phyloP scores from a whole-genome alignment of 352 stramenopile species.

The Phytophthora nicotianae region DNA sequence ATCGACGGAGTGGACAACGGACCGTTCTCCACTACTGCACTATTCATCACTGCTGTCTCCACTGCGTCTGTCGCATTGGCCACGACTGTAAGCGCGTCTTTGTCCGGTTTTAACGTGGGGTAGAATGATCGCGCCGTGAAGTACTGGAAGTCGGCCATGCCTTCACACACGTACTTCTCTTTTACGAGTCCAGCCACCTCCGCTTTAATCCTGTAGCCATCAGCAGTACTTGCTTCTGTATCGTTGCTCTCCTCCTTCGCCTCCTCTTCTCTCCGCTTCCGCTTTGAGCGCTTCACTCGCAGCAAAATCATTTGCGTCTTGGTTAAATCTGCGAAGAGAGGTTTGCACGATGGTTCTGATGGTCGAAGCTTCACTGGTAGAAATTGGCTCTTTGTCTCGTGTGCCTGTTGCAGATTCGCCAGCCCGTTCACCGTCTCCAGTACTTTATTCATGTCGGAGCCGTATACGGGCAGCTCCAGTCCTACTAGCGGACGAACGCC shows the following conservation, averaged over 20 bases:
- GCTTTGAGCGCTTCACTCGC: conserved; percentile 48
- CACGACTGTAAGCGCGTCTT: conserved; percentile 34
- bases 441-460: conserved; percentile 46
- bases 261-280: conserved; percentile 27
- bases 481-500: conserved; percentile 57
- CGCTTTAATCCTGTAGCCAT: conserved; percentile 33
- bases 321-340: conserved; percentile 78
- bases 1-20: conserved; percentile 50
- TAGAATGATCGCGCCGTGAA: conserved; percentile 72
- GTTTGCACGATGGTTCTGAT: conserved; percentile 79
- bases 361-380: conserved; percentile 78
- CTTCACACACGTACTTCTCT: conserved; percentile 87
- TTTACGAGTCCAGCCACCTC: conserved; percentile 67
- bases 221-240: conserved; percentile 1
- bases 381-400: conserved; percentile 79
- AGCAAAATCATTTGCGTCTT: conserved; percentile 84
- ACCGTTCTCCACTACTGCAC: conserved; percentile 34
- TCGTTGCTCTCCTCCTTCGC: conserved; percentile 19
- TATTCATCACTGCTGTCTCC: conserved; percentile 32
- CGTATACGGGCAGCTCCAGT: conserved; percentile 74
- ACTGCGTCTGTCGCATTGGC: conserved; percentile 27
- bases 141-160: conserved; percentile 89
- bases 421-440: conserved; percentile 69
- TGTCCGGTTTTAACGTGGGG: conserved; percentile 36
- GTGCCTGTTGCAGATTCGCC: conserved; percentile 58